These are phyloP conservation scores for Salvia sclarea DNA, from an alignment of 305 asterid species.

Conservation along the genomic window DNA sequence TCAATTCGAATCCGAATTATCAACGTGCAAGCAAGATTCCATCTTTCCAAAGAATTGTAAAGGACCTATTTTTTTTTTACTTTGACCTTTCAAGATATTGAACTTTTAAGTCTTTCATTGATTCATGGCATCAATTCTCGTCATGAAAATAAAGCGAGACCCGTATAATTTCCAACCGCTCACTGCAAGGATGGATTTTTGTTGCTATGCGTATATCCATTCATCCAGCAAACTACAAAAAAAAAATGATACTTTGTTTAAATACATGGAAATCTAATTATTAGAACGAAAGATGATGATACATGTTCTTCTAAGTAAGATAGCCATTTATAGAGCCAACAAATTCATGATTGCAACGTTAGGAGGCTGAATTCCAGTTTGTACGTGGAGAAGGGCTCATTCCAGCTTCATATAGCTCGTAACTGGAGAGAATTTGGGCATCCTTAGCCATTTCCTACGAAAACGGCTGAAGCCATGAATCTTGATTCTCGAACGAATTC, in stretches of 20 bases:
- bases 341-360: not conserved
- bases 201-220: not conserved
- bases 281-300: not conserved
- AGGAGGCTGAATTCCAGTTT: no score
- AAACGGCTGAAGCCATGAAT: constrained; percentile 57
- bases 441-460: constrained; percentile 48
- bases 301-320: not conserved
- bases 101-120: no score
- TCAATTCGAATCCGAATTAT: not conserved
- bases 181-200: no score
- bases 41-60: not conserved
- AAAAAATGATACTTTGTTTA: not conserved
- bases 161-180: no score
- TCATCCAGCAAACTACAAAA: not conserved
- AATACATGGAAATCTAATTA: not conserved
- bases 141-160: no score
- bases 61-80: no score
- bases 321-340: not conserved
- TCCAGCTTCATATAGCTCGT: constrained; percentile 56
- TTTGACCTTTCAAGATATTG: no score
- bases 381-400: not conserved
- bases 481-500: constrained; percentile 63
- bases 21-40: not conserved
- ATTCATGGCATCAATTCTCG: no score
- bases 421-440: constrained; percentile 56